Base-by-base conservation (phyloP, 192 early-diverging fungal species). In the Backusella australiensis region DNA sequence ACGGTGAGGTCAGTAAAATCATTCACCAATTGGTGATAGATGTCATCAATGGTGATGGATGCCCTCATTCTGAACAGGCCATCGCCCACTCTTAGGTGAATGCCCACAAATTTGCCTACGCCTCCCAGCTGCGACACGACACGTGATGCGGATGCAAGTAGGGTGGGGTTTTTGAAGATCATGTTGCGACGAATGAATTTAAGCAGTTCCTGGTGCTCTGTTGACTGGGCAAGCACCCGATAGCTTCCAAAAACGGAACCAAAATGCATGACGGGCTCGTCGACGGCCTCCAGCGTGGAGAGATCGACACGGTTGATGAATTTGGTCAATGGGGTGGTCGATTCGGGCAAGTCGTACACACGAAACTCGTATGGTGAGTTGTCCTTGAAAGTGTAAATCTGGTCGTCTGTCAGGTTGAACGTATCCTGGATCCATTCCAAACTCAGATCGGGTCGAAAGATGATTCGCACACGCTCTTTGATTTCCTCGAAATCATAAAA, bases 81-180 rank as follows among this genome's bases (percentile, higher is more conserved):
- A 76, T 89, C 85, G 0, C 88, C 88, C 1, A 89, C 82, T n/a
- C 89, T 75, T 11, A 88, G 34, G 67, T 90, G 87, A 26, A 88
- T 53, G 1, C 89, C 89, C 8, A 88, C 69, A 81, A 83, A 90
- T 0, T 65, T 42, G 21, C 80, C 79, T 0, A 82, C 38, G 0
- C 88, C 89, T 42, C 89, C 89, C 14, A 90, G 65, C 59, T 82
- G 82, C 2, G 75, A 63, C 6, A 86, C 82, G 11, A 90, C 82
- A 2, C 77, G 34, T 49, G 85, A 73, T 6, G 86, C 84, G 17
- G 83, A 81, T 38, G 83, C 78, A 4, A 82, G 29, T 14, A 90
- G 74, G 15, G 82, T 75, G 0, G 87, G 87, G 39, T 87, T 86
- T 1, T 76, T 44, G 23, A 87, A 80, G n/a, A 87, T 84, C 84